Evolutionary conservation across 352 stramenopile genomes (phyloP), one percentile per base, ranked within the genome.

Genomic region (Pythium aristosporum): DNA sequence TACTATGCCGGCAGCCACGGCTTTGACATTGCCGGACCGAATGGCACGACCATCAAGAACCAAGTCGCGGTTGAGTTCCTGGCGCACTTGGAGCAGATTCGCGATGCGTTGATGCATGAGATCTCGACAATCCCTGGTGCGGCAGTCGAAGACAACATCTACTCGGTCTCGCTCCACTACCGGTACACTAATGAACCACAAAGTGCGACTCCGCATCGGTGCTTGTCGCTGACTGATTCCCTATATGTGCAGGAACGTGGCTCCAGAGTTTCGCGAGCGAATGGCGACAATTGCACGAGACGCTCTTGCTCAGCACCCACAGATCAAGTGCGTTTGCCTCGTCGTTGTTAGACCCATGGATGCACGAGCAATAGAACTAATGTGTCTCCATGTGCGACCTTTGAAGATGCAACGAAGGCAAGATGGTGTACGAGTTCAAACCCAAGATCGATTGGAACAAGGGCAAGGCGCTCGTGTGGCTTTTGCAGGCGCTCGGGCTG

Each of bases 371-470:
- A 15, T 46, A 10, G 39, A 20, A 23, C 16, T 21, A 15, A 46
- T 13, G 11, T 39, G 20, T 12, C 20, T 13, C 5, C 41, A 37
- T 60, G 16, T 60, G n/a, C 20, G 39, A 7, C 8, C 18, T 20
- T 30, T 53, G 39, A 6, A 90, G 87, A 57, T 76, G 87, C 67
- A 91, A 89, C 65, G 71, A 87, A 50, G 88, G 88, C 54, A 96
- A 96, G 67, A 92, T 94, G 87, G 89, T 97, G 15, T 96, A 83
- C 65, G 89, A 97, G 61, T 93, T 89, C 67, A 95, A 94, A 66
- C 89, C 89, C 9, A 93, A 96, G 69, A 92, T 97, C 25, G 81
- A 94, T 54, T 97, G 89, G 89, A 89, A 97, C 81, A 97, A 97
- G 70, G 89, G 89, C 63, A 96, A 96, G 65, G 88, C 87, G 51